Evolutionary conservation across 1,284 basidiomycete species (phyloP).

Genomic region (Cutaneotrichosporon mucoides): DNA sequence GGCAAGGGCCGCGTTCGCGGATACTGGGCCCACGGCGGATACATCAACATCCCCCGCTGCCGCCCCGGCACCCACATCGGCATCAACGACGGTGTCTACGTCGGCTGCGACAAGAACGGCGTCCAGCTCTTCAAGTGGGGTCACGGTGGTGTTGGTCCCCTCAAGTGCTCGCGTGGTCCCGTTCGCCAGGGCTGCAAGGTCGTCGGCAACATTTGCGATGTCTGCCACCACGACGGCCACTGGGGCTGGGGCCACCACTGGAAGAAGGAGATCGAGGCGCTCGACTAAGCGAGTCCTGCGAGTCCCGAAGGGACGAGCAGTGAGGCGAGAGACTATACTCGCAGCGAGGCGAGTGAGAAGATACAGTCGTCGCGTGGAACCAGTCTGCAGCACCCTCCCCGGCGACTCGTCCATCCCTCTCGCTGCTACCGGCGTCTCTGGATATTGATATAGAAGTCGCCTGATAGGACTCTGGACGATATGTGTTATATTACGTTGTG

Average conservation of each 20-base stretch:
- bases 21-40: neutral
- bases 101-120: constrained; percentile 4
- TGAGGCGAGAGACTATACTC: neutral
- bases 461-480: no score
- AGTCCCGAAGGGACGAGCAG: neutral
- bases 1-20: neutral
- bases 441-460: no score
- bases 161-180: neutral
- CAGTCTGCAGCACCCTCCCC: neutral
- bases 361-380: neutral
- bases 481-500: no score
- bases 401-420: no score
- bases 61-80: constrained; percentile 5
- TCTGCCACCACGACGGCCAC: constrained; percentile 8
- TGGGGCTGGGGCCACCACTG: neutral
- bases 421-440: no score
- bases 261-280: neutral
- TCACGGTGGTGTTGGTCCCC: neutral
- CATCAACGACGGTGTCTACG: neutral
- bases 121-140: constrained; percentile 8
- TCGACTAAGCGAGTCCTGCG: neutral
- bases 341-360: no score
- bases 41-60: constrained; percentile 2
- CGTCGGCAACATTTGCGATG: constrained; percentile 1
- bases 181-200: neutral